Base-by-base conservation (phyloP, 257 asterid genomes). In the Solanum paucissectum region DNA sequence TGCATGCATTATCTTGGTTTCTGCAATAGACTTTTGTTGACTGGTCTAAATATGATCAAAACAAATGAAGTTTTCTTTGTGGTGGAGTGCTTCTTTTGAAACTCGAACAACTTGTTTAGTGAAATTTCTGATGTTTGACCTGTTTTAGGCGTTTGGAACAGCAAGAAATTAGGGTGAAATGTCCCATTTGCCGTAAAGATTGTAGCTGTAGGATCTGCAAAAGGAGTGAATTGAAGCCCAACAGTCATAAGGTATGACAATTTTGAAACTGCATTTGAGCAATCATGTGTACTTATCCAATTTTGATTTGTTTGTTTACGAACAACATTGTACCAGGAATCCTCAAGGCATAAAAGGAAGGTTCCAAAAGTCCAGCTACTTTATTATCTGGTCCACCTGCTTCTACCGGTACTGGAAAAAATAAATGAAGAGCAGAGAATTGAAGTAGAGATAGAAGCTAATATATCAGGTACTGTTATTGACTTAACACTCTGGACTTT, bases 381-480 rank as follows among this genome's bases (percentile, higher is more conserved):
- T 90, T 93, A 91, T 64, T 95, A 97, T 93, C 92, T 95, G 88
- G 92, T 95, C 74, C 88, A 87, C 90, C 86, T 87, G 93, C 98
- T 97, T 89, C 95, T 94, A 92, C 99, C 99, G 2, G 93, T 94
- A 81, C 94, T 97, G 88, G 93, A 93, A 88, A 94, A 92, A 90
- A 66, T 96, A 27, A 97, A 95, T 89, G 89, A 32, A 88, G 95
- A 93, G 68, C 99, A 96, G 91, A 86, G 58, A 88, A 71, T 87
- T 74, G 99, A 95, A 93, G 91, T 96, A 87, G 96, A 96, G 86
- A 89, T 88, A 71, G 98, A 96, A 94, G 94, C 95, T 87, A 93
- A 76, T 86, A 88, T 91, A 73, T 88, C 95, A 90, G 99, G 99
- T 97, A 90, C 38, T 79, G 42, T 34, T 84, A 20, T 52, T 87